Percentiles rank a stretch among this genome's conserved stretches.
Conservation (phyloP, 495 filamentous ascomycete species). For the Durotheca rogersii region DNA sequence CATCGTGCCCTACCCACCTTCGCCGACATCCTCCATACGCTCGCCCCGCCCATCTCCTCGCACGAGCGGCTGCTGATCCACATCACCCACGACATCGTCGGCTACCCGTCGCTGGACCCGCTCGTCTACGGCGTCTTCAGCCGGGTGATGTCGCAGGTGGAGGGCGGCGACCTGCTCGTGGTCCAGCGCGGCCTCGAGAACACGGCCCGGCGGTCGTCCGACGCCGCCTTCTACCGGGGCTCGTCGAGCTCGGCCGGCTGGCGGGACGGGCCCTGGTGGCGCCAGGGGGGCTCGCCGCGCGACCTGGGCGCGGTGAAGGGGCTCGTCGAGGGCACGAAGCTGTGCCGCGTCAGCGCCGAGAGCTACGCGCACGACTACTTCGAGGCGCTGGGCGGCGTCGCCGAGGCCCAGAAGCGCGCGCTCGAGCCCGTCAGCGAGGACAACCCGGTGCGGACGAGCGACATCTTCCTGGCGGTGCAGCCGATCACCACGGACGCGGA, state of each 20-base stretch:
- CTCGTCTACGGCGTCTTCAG: conserved; percentile 92
- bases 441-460: conserved; percentile 86
- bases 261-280: conserved; percentile 97
- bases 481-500: conserved; percentile 66
- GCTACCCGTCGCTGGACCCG: conserved; percentile 92
- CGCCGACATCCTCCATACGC: conserved; percentile 86
- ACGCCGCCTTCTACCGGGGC: conserved; percentile 58
- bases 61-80: conserved; percentile 98
- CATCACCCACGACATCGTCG: conserved; percentile 90
- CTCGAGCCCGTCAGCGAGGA: conserved; percentile 71
- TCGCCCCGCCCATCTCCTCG: conserved; percentile 94
- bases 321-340: conserved; percentile 81
- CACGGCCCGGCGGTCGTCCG: conserved; percentile 63
- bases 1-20: conserved; percentile 92
- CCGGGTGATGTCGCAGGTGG: conserved; percentile 96
- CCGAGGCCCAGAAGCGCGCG: conserved; percentile 73
- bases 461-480: conserved; percentile 94
- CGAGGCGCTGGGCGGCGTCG: conserved; percentile 71
- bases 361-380: conserved; percentile 83
- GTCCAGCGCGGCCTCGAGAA: conserved; percentile 90
- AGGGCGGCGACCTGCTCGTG: conserved; percentile 95
- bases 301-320: conserved; percentile 80
- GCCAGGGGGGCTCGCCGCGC: conserved; percentile 65
- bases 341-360: conserved; percentile 84
- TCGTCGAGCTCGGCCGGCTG: conserved; percentile 59